Conservation (phyloP, 345 rosid species). For the Limnanthes douglasii region DNA sequence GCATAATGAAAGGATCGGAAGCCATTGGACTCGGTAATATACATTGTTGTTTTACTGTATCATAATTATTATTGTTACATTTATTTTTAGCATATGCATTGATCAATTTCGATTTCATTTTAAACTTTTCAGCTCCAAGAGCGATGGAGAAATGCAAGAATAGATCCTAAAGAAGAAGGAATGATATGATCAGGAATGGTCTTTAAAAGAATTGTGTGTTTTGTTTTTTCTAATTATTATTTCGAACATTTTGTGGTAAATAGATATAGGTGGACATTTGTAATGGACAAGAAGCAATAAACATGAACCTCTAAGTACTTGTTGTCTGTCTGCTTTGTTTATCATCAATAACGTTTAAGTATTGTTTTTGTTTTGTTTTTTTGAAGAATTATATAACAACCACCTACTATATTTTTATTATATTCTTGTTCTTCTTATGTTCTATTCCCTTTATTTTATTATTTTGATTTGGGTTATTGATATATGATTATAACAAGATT, state of each 20-base stretch:
- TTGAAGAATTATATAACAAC: background rate
- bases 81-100: background rate
- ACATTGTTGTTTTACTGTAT: background rate
- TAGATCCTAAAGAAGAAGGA: constrained; percentile 23
- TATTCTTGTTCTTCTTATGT: too few species aligned
- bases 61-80: background rate
- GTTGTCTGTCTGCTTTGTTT: background rate
- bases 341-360: background rate
- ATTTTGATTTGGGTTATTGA: too few species aligned
- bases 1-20: constrained; percentile 77
- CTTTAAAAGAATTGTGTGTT: too few species aligned
- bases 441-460: too few species aligned
- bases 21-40: constrained; percentile 61
- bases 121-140: constrained; percentile 47
- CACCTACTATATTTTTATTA: too few species aligned
- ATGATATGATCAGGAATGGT: too few species aligned
- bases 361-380: background rate
- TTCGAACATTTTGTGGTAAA: constrained; percentile 15
- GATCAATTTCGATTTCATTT: background rate
- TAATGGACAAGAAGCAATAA: constrained; percentile 12
- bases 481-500: too few species aligned
- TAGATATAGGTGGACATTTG: constrained; percentile 13
- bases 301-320: constrained; percentile 8
- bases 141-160: constrained; percentile 78
- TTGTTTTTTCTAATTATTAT: constrained; percentile 6